Evolutionary conservation across 2,329 filamentous ascomycete genomes (phyloP), one percentile per base, ranked within the genome.

Genomic region (Dactylellina drechsleri): DNA sequence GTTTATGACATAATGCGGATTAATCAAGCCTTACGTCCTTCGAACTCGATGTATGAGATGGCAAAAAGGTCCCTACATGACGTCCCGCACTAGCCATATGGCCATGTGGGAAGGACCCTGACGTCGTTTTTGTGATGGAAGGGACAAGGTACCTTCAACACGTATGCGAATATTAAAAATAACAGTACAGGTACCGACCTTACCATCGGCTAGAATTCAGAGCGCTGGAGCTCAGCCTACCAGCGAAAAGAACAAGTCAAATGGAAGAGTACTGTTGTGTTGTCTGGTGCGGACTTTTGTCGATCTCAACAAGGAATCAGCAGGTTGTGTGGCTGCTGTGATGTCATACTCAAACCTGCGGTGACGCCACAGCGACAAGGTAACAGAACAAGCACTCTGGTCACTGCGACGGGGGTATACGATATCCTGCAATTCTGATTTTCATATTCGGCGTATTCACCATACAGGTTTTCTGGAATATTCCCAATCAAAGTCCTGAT

Each of bases 81-180:
- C 67, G 60, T 58, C 18, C 56, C 66, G 47, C 61, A 66, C 36
- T 59, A 53, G 31, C 67, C 59, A 65, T 65, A 54, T 65, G 60
- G 31, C 67, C 59, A 65, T 65, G 60, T 65, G 66, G 58, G 18
- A 18, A 52, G 58, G 66, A 71, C 66, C 66, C 66, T 71, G 66
- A 71, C 66, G 66, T 71, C 52, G 62, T 49, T 54, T 16, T 49
- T 45, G 16, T 12, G 43, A 7, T 7, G 6, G 31, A 36, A 10
- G 31, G 10, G 10, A 36, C 31, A 36, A 36, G 10, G 31, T 36
- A 36, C 31, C 31, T 36, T 36, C 6, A 10, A 36, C 5, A 10
- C 1, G 31, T 36, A 36, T 7, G 10, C 1, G 6, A 1, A 10
- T 36, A 36, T 7, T 10, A 36, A 36, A 36, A 10, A 1, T 36